Conservation (phyloP, 352 stramenopile species). For the Aphanomyces cochlioides region DNA sequence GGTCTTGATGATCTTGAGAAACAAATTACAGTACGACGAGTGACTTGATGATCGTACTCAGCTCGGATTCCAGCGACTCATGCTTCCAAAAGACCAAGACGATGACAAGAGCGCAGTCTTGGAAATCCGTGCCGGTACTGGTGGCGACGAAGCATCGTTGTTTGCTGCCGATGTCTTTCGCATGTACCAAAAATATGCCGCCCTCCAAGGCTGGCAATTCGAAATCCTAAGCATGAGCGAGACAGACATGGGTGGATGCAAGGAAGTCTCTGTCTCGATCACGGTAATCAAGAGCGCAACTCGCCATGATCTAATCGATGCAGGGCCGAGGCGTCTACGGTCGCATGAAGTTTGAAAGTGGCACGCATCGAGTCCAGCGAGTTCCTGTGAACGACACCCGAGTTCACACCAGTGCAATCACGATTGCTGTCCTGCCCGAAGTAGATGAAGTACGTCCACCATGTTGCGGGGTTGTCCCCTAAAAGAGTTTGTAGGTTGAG, state of each 20-base stretch:
- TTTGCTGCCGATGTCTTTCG: slow-evolving; percentile 92
- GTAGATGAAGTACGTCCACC: slow-evolving; percentile 56
- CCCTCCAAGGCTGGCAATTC: slow-evolving; percentile 85
- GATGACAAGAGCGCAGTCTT: slow-evolving; percentile 97
- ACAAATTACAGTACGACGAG: slow-evolving; percentile 49
- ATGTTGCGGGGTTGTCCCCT: too few species aligned
- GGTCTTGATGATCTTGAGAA: slow-evolving; percentile 53
- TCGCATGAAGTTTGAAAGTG: slow-evolving; percentile 98
- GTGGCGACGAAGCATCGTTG: slow-evolving; percentile 95
- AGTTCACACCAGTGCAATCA: slow-evolving; percentile 97
- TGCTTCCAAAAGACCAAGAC: slow-evolving; percentile 76
- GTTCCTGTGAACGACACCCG: slow-evolving; percentile 95
- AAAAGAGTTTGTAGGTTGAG: slow-evolving; percentile 36
- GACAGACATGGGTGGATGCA: slow-evolving; percentile 80
- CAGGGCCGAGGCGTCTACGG: slow-evolving; percentile 86
- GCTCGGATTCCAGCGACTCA: slow-evolving; percentile 45
- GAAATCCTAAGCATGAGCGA: slow-evolving; percentile 85
- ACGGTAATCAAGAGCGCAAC: slow-evolving; percentile 10
- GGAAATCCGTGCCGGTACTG: slow-evolving; percentile 94
- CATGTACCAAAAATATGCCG: slow-evolving; percentile 91
- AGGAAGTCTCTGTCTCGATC: slow-evolving; percentile 74
- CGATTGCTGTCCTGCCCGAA: slow-evolving; percentile 95
- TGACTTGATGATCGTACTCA: neutral
- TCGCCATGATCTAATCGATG: neutral
- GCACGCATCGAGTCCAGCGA: slow-evolving; percentile 96